These are phyloP conservation scores for Ophiostoma triangulosporum DNA, from an alignment of 2,329 filamentous ascomycete species.

Conservation along the genomic window DNA sequence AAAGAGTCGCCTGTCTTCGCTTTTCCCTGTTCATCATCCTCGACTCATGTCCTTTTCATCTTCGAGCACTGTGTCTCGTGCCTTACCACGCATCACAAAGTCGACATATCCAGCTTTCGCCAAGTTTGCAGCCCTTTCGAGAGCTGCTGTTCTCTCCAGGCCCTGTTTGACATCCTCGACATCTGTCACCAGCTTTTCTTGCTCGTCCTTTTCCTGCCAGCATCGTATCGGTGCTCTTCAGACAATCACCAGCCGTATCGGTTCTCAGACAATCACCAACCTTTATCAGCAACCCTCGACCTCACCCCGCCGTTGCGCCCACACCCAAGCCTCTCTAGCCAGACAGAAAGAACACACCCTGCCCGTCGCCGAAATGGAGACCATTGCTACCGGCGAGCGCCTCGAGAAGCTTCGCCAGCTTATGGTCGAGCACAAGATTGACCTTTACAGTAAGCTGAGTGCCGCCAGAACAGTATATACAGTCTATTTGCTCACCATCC, in stretches of 20 bases:
- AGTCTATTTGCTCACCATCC: neutral
- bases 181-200: neutral
- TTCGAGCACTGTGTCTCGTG: conserved; percentile 5
- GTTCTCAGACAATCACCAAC: neutral
- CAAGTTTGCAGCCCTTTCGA: neutral
- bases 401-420: conserved; percentile 64
- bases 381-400: conserved; percentile 64
- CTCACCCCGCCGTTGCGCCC: neutral
- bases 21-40: neutral
- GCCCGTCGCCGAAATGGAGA: conserved; percentile 44
- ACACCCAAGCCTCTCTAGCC: neutral
- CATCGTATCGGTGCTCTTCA: neutral
- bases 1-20: neutral
- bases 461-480: too few species aligned
- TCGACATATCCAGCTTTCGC: neutral
- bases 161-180: neutral
- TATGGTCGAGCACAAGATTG: conserved; percentile 77
- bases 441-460: conserved; percentile 66
- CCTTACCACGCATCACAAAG: neutral
- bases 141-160: neutral
- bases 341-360: conserved; percentile 6
- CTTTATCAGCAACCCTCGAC: neutral
- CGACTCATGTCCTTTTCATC: neutral
- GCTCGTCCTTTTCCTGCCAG: neutral
- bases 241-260: neutral